phyloP scores from a whole-genome alignment of 805 yeast species.

The Saturnispora zaruensis region DNA sequence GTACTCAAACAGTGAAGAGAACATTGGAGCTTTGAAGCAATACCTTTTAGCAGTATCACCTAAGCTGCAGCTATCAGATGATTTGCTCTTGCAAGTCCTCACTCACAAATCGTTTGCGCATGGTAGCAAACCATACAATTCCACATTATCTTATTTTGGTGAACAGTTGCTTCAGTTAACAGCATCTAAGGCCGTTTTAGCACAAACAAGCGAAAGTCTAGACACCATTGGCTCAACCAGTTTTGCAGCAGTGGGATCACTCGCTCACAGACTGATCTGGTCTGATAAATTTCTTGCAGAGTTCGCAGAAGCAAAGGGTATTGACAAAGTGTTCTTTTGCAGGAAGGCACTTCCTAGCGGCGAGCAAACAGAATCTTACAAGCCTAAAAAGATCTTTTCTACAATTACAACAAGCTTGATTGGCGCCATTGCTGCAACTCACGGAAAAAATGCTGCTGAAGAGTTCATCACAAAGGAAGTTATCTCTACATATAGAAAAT shows the following conservation, averaged over 20 bases:
- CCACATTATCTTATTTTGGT: slow-evolving; percentile 70
- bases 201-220: slow-evolving; percentile 14
- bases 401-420: slow-evolving; percentile 39
- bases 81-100: slow-evolving; percentile 64
- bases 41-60: slow-evolving; percentile 30
- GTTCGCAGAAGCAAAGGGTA: slow-evolving; percentile 40
- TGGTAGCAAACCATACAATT: slow-evolving; percentile 84
- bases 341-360: slow-evolving; percentile 32
- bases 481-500: slow-evolving; percentile 13
- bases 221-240: slow-evolving; percentile 39
- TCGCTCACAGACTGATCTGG: slow-evolving; percentile 41
- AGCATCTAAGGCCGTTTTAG: slow-evolving; percentile 36
- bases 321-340: slow-evolving; percentile 58
- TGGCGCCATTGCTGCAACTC: slow-evolving; percentile 57
- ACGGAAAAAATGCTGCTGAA: slow-evolving; percentile 54
- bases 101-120: slow-evolving; percentile 95
- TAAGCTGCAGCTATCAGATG: slow-evolving; percentile 46
- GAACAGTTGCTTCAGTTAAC: slow-evolving; percentile 46
- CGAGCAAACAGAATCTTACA: slow-evolving; percentile 27
- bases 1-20: slow-evolving; percentile 45
- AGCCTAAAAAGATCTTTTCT: slow-evolving; percentile 25
- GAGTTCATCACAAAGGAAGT: slow-evolving; percentile 48
- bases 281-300: slow-evolving; percentile 44
- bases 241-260: slow-evolving; percentile 54
- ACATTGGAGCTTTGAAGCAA: slow-evolving; percentile 39